A percentile compares a stretch with the other conserved stretches of the same genome.
These are phyloP conservation scores for Lactuca saligna DNA, from an alignment of 129 eudicot genomes.

Conservation along the genomic window DNA sequence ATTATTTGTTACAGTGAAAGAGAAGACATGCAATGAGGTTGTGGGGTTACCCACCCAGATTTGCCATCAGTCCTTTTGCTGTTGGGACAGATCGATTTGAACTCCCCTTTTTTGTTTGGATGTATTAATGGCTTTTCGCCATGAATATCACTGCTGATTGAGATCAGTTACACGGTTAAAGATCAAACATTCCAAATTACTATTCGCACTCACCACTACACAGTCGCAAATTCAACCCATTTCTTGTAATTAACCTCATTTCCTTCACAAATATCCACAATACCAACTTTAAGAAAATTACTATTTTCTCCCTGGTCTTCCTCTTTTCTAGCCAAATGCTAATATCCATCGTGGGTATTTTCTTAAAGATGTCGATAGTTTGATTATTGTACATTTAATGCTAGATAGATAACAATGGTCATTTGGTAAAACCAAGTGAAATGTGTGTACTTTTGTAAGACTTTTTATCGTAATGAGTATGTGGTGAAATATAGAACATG, in stretches of 20 bases:
- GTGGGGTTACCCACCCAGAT: slow-evolving; percentile 19
- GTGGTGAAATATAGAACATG: slow-evolving; percentile 29
- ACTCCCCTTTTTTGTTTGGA: slow-evolving; percentile 10
- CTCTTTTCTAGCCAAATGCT: slow-evolving; percentile 5
- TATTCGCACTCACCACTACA: slow-evolving; percentile 35
- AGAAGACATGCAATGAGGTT: slow-evolving; percentile 9
- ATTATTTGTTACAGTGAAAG: neutral
- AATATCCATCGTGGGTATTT: slow-evolving; percentile 14
- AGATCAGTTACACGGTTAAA: neutral
- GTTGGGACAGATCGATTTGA: neutral
- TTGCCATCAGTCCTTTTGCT: neutral
- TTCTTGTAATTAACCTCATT: slow-evolving; percentile 28
- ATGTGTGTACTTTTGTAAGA: slow-evolving; percentile 22
- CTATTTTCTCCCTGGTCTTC: slow-evolving; percentile 19
- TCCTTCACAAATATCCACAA: neutral
- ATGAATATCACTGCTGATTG: neutral
- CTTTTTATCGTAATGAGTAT: neutral
- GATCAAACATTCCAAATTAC: slow-evolving; percentile 18
- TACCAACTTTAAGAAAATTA: slow-evolving; percentile 19
- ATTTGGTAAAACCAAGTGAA: slow-evolving; percentile 10
- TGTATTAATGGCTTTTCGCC: slow-evolving; percentile 16
- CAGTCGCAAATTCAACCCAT: slow-evolving; percentile 35
- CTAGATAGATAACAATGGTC: slow-evolving; percentile 8
- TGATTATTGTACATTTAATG: slow-evolving; percentile 25
- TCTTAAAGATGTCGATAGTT: slow-evolving; percentile 30